Base-by-base conservation (phyloP, 768 basidiomycete genomes). In the Leucocoprinus birnbaumii region DNA sequence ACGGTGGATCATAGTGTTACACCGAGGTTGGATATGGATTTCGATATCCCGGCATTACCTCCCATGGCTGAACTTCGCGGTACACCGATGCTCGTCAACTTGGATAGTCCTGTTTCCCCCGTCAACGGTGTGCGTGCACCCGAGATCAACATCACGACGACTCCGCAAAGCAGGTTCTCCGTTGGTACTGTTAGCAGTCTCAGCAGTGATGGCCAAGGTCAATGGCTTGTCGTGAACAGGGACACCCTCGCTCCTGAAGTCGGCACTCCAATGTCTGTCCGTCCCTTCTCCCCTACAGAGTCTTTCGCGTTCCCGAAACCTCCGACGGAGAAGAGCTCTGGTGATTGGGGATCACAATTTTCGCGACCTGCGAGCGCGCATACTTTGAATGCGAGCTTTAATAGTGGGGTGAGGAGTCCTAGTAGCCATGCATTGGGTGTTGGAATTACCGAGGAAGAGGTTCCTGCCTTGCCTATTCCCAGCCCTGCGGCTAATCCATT, bases 241-340 rank as follows among this genome's bases (percentile, higher is more conserved):
- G 51, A 62, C 3, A 57, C 60, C 31, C 63, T 66, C 46, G 63
- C 65, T 11, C 62, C 64, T n/a, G 71, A 70, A 48, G 46, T 56
- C n/a, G 56, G 64, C 3, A 77, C 82, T 0, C 80, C 83, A 21
- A 82, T 86, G 75, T 82, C 76, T 37, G 83, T 84, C 18, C 80
- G 82, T 38, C 84, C 84, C 2, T 87, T 85, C 71, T 81, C 84
- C 0, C 82, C 84, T 10, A 79, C 80, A 16, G 86, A 89, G 64
- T 79, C 80, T 3, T 88, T 85, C 67, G 68, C 82, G 8, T 88
- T 89, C 73, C 87, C 86, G 2, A 80, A 79, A 52, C 86, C 87
- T 2, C 85, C 84, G 3, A 60, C 69, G 54, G 62, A 64, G 42
- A 18, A 43, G 6, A 18, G 27, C 13, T 31, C 47, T 3, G 41